These are phyloP conservation scores for Solanum chiquidenum DNA, from an alignment of 257 asterid genomes.

Conservation along the genomic window DNA sequence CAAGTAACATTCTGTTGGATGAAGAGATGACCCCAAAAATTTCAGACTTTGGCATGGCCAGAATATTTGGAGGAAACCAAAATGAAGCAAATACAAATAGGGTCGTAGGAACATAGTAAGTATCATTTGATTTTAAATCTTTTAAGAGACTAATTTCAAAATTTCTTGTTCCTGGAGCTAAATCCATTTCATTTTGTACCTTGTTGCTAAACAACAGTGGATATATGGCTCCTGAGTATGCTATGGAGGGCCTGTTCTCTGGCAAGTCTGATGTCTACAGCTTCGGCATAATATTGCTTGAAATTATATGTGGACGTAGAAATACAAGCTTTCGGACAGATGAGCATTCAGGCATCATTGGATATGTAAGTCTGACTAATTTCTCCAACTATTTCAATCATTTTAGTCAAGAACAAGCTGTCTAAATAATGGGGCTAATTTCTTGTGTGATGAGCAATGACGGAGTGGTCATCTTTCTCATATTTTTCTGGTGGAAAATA, in stretches of 20 bases:
- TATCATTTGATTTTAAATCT: neutral
- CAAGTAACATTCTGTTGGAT: slow-evolving; percentile 78
- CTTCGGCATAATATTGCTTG: slow-evolving; percentile 71
- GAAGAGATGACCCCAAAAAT: slow-evolving; percentile 87
- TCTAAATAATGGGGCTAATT: neutral
- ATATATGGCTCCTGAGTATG: slow-evolving; percentile 95
- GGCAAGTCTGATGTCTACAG: slow-evolving; percentile 84
- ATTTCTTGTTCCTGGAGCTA: neutral
- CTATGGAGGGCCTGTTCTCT: slow-evolving; percentile 90
- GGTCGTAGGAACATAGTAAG: slow-evolving; percentile 90
- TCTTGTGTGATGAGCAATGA: neutral
- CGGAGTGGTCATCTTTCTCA: neutral
- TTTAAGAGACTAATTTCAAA: neutral
- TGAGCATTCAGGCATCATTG: slow-evolving; percentile 44
- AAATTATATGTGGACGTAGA: slow-evolving; percentile 61
- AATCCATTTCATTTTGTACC: neutral
- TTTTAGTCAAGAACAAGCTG: neutral
- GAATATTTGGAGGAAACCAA: slow-evolving; percentile 76
- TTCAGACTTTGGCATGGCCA: slow-evolving; percentile 93
- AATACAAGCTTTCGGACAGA: slow-evolving; percentile 41
- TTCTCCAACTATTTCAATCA: neutral
- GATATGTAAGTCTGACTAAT: slow-evolving; percentile 42
- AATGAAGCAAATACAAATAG: slow-evolving; percentile 73
- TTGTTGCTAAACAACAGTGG: slow-evolving; percentile 36
- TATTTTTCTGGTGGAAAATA: neutral